These are phyloP conservation scores for Sporothrix pseudoabietina DNA, from an alignment of 2,329 filamentous ascomycete genomes.

Conservation along the genomic window DNA sequence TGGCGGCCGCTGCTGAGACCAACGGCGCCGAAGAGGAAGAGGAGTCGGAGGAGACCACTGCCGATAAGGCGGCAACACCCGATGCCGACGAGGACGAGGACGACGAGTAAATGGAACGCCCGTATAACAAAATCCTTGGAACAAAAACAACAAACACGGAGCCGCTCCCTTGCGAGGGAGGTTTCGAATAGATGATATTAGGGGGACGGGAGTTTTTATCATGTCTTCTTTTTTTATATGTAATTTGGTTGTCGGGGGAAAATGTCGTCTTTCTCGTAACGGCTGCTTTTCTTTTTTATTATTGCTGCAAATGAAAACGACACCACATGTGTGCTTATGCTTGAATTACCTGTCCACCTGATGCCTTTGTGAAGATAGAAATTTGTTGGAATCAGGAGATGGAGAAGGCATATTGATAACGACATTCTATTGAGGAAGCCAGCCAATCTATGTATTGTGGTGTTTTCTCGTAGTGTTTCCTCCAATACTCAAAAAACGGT, in stretches of 20 bases:
- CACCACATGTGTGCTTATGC: background rate
- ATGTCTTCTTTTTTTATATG: constrained; percentile 2
- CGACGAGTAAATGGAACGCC: background rate
- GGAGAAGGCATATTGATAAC: no score
- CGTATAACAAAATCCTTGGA: background rate
- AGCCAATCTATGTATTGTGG: no score
- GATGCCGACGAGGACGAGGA: constrained; percentile 15
- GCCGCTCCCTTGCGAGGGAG: background rate
- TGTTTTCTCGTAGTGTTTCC: no score
- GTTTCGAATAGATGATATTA: background rate
- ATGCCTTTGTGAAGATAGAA: background rate
- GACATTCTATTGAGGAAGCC: no score
- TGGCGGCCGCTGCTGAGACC: constrained; percentile 8
- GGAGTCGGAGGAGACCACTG: constrained; percentile 8
- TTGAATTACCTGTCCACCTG: no score
- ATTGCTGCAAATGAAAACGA: constrained; percentile 10
- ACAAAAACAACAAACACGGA: background rate
- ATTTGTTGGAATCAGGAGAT: no score
- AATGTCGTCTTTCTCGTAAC: background rate
- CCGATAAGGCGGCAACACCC: background rate
- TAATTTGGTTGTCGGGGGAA: constrained; percentile 20
- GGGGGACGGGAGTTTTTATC: constrained; percentile 16
- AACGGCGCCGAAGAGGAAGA: background rate
- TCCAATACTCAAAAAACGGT: no score
- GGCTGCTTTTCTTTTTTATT: constrained; percentile 10